Conservation (phyloP, 1,139 yeast genomes). For the Lodderomyces beijingensis region DNA sequence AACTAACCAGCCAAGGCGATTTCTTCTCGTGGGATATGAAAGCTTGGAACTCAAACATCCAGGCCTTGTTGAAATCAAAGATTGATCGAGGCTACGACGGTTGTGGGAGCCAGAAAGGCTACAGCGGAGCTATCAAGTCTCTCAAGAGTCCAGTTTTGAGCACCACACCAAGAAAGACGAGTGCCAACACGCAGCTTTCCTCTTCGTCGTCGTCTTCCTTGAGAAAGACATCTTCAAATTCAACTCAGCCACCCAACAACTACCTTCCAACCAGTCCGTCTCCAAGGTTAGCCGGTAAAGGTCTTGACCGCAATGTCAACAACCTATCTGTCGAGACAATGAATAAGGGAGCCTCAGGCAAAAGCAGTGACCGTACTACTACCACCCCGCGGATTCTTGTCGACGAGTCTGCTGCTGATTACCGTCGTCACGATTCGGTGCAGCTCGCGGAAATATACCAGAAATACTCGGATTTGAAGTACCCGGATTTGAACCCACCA, state of each 20-base stretch:
- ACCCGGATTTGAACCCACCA: constrained; percentile 39
- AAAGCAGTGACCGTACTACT: too few species aligned
- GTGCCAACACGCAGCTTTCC: constrained; percentile 4
- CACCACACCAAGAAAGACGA: constrained; percentile 8
- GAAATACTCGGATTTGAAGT: constrained; percentile 37
- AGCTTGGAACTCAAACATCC: constrained; percentile 67
- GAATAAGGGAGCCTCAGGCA: background rate
- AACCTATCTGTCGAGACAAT: constrained; percentile 9
- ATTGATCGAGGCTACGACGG: constrained; percentile 76
- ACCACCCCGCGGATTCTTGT: too few species aligned
- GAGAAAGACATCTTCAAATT: background rate
- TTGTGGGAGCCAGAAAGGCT: constrained; percentile 67
- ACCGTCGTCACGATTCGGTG: constrained; percentile 28
- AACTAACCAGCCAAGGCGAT: constrained; percentile 19
- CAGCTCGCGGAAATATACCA: constrained; percentile 45
- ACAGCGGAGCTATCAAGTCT: constrained; percentile 54
- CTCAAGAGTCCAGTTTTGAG: constrained; percentile 29
- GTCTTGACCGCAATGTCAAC: constrained; percentile 11
- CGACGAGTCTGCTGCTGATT: background rate
- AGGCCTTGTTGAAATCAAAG: constrained; percentile 59
- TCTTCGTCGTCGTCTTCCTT: background rate
- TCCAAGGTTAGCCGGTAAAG: constrained; percentile 5
- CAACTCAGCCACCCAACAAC: constrained; percentile 1
- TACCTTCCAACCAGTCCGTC: constrained; percentile 6
- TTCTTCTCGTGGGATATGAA: constrained; percentile 56